Evolutionary conservation across 805 yeast genomes (phyloP).

Genomic region (Saccharomycopsis schoenii): DNA sequence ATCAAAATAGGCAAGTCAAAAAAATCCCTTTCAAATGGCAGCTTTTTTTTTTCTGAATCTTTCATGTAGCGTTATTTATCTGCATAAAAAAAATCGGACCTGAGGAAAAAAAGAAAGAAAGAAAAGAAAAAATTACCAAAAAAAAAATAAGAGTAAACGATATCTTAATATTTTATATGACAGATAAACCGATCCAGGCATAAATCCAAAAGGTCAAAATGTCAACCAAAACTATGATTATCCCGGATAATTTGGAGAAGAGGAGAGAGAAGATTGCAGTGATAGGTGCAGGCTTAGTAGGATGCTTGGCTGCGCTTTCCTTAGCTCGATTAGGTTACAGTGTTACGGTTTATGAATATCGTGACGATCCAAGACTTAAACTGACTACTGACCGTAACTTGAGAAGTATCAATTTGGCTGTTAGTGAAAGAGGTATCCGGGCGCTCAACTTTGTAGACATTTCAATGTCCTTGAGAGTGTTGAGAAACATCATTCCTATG

Average conservation of each 20-base stretch:
- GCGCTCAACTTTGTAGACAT: slow-evolving; percentile 57
- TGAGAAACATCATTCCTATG: slow-evolving; percentile 70
- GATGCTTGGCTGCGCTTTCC: slow-evolving; percentile 76
- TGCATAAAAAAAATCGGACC: slow-evolving; percentile 1
- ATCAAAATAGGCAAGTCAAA: neutral
- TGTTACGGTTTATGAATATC: slow-evolving; percentile 63
- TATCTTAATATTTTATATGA: neutral
- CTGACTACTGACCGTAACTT: slow-evolving; percentile 30
- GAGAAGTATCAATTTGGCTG: slow-evolving; percentile 77
- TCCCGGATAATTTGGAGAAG: slow-evolving; percentile 7
- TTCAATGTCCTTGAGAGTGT: slow-evolving; percentile 44
- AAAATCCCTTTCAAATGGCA: neutral
- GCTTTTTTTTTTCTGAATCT: neutral
- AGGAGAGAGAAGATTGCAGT: slow-evolving; percentile 38
- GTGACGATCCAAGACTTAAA: slow-evolving; percentile 52
- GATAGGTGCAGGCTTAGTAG: slow-evolving; percentile 89
- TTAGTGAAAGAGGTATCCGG: slow-evolving; percentile 73
- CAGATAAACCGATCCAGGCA: too few species aligned
- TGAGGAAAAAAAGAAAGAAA: neutral
- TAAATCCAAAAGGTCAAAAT: neutral
- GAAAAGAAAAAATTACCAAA: neutral
- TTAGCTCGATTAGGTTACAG: slow-evolving; percentile 59
- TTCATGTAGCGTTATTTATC: neutral
- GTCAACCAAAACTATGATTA: neutral
- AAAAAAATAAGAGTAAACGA: neutral